A percentile compares a stretch with the other conserved stretches of the same genome.
Conservation (phyloP, 306 rosid genomes). For the Fagus crenata region DNA sequence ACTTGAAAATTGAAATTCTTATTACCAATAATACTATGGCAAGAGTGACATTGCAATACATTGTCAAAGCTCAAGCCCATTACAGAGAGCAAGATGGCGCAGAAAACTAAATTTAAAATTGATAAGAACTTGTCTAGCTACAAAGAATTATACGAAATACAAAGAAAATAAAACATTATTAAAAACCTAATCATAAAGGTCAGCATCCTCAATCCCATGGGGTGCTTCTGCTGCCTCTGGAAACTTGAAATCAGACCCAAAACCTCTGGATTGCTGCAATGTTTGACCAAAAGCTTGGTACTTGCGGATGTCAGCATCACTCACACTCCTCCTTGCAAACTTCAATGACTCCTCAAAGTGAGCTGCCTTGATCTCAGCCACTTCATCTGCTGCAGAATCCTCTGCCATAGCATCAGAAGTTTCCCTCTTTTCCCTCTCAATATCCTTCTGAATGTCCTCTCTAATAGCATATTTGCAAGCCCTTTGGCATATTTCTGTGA, state of each 20-base stretch:
- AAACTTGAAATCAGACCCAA: constrained; percentile 8
- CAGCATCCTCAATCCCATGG: no score
- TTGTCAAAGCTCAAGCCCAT: no score
- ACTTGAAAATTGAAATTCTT: no score
- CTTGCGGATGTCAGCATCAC: constrained; percentile 27
- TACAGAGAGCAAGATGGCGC: no score
- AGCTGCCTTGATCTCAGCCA: constrained; percentile 29
- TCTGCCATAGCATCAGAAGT: constrained; percentile 28
- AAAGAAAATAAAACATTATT: no score
- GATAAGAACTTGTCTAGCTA: no score
- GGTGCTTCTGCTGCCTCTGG: no score
- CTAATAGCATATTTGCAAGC: constrained; percentile 42
- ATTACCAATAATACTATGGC: no score
- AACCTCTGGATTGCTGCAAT: constrained; percentile 34
- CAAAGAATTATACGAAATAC: no score
- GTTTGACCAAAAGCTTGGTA: constrained; percentile 34
- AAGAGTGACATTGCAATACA: no score
- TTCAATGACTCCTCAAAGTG: constrained; percentile 38
- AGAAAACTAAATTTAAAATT: no score
- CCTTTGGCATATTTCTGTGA: constrained; percentile 27
- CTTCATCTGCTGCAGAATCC: constrained; percentile 30
- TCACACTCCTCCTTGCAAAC: constrained; percentile 23
- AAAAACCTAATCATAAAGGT: no score
- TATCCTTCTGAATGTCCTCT: constrained; percentile 36
- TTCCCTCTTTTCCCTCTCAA: constrained; percentile 25